Percentiles rank a stretch among this genome's conserved stretches.
Conservation (phyloP, 164 flowering plant species). For the Akebia trifoliata region DNA sequence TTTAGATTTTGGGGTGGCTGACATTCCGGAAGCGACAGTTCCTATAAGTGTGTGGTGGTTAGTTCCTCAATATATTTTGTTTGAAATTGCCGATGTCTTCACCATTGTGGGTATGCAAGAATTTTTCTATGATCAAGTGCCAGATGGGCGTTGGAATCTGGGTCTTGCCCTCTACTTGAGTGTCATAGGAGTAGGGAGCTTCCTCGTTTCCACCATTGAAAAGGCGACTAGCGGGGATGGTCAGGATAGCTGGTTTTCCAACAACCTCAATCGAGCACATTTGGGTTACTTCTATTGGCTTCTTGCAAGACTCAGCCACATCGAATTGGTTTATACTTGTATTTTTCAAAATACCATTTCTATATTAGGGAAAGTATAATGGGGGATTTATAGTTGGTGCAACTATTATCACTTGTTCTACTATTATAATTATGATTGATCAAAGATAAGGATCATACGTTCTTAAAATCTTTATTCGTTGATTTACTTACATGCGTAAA, state of each 20-base stretch:
- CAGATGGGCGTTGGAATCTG: constrained; percentile 5
- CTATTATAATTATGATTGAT: too few species aligned
- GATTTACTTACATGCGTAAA: too few species aligned
- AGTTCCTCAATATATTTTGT: constrained; percentile 13
- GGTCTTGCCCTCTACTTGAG: constrained; percentile 16
- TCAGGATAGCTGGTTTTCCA: constrained; percentile 12
- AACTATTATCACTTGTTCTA: too few species aligned
- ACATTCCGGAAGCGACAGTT: constrained; percentile 7
- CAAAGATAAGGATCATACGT: too few species aligned
- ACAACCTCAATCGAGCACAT: constrained; percentile 16
- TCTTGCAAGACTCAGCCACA: constrained; percentile 8
- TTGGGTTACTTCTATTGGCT: constrained; percentile 17
- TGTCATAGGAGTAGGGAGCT: constrained; percentile 10
- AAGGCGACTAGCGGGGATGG: constrained; percentile 7
- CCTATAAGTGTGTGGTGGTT: constrained; percentile 21
- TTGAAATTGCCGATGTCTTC: constrained; percentile 13
- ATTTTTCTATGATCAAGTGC: constrained; percentile 18
- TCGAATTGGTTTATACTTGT: constrained; percentile 5
- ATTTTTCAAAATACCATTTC: constrained; percentile 4
- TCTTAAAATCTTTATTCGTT: too few species aligned
- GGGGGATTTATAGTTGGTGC: too few species aligned
- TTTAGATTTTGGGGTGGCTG: constrained; percentile 13
- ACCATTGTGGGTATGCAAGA: constrained; percentile 18
- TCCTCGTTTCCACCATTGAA: background rate
- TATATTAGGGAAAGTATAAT: constrained; percentile 4